A percentile compares a stretch with the other conserved stretches of the same genome.
These are phyloP conservation scores for Hyaloscypha hepaticicola DNA, from an alignment of 495 filamentous ascomycete species.

Conservation along the genomic window DNA sequence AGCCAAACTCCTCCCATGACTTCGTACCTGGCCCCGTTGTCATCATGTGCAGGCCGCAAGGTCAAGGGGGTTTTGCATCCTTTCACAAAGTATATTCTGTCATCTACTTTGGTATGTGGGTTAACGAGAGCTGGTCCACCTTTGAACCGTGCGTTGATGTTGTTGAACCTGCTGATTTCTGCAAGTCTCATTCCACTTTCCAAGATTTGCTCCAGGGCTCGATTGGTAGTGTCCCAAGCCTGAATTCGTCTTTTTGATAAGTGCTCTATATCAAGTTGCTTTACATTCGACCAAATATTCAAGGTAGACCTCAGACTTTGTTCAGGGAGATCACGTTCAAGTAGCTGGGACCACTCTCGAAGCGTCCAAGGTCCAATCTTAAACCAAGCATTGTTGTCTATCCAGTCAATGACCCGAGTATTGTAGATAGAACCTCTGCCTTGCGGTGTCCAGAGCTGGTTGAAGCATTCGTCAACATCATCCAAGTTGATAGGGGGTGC, in stretches of 20 bases:
- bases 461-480: not conserved
- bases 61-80: not conserved
- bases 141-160: not conserved
- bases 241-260: not conserved
- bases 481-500: not conserved
- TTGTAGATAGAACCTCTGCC: constrained; percentile 2
- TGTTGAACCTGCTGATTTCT: not conserved
- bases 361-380: not conserved
- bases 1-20: not conserved
- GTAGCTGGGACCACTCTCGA: constrained; percentile 1
- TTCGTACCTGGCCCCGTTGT: not conserved
- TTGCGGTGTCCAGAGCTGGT: not conserved
- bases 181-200: constrained; percentile 7
- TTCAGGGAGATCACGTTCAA: not conserved
- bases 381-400: constrained; percentile 1
- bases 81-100: not conserved
- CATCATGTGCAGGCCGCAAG: not conserved
- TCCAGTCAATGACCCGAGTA: not conserved
- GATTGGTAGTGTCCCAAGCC: not conserved
- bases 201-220: not conserved
- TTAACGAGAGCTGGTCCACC: not conserved
- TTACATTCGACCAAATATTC: not conserved
- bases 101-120: not conserved
- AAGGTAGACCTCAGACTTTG: not conserved
- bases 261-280: not conserved